Conservation (phyloP, 1,284 basidiomycete species). For the Ganoderma meredithae region DNA sequence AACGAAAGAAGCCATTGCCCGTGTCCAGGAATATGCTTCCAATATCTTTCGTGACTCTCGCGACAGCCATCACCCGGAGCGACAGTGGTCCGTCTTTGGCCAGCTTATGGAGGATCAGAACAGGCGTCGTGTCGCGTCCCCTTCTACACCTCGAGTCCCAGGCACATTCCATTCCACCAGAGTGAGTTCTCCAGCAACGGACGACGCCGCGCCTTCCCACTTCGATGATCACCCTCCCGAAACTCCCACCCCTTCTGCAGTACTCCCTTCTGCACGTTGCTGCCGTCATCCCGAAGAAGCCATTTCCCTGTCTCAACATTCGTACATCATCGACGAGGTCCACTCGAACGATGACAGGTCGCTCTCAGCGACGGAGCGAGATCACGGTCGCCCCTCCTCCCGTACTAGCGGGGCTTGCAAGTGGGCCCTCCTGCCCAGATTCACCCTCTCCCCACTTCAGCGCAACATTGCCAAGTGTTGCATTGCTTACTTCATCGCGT, state of each 20-base stretch:
- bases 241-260: conserved; percentile 4
- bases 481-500: conserved; percentile 89
- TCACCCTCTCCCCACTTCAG: conserved; percentile 29
- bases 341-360: conserved; percentile 13
- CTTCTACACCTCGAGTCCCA: conserved; percentile 8
- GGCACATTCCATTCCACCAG: conserved; percentile 13
- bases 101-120: conserved; percentile 71
- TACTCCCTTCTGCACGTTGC: neutral
- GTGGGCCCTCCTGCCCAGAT: conserved; percentile 13
- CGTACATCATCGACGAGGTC: neutral
- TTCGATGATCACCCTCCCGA: conserved; percentile 20
- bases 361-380: neutral
- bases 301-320: neutral
- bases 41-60: conserved; percentile 19
- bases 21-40: conserved; percentile 30
- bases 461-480: conserved; percentile 89
- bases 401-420: neutral
- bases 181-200: conserved; percentile 24
- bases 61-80: conserved; percentile 27
- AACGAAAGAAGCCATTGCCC: conserved; percentile 21
- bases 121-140: conserved; percentile 40
- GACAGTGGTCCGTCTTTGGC: conserved; percentile 74
- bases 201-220: conserved; percentile 17
- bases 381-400: neutral
- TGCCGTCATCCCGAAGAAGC: neutral